Base-by-base conservation (phyloP, 306 rosid species). In the Castanospermum australe region DNA sequence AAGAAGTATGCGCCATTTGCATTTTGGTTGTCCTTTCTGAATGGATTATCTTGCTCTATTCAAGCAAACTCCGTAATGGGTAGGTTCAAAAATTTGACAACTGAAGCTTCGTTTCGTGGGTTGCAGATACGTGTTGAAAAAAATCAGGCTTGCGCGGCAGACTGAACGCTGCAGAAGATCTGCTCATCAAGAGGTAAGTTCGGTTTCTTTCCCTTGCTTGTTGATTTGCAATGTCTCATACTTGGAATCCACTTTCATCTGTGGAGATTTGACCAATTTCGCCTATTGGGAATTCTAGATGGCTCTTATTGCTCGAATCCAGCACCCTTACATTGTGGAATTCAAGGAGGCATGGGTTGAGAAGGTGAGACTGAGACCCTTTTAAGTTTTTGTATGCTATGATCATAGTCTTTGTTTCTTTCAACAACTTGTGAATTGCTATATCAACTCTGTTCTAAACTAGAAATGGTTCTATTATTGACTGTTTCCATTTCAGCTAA, bases 341-440 rank as follows among this genome's bases (percentile, higher is more conserved):
- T 94, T 94, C 78, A 94, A 91, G 84, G 97, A 94, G 74, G 97
- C 97, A 21, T 94, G 99, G 99, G 99, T 94, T 65, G 99, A 94
- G 88, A 94, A 94, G 94, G 98, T 92, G 65, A 78, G 83, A 30
- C n/a, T 25, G 6, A 51, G 33, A 41, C 42, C 8, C 66, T 28
- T 39, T 12, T 38, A n/a, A 12, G 56, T 77, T 55, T 41, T 11
- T 5, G 63, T 70, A 8, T 15, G 10, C 30, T 33, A 28, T 28
- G 12, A 8, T 33, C 25, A 32, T 20, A 20, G 24, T 75, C n/a
- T 57, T 30, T 2, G 44, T 50, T 80, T 8, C 8, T 12, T 69
- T 36, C 28, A 11, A 45, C 68, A 54, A 24, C 5, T 52, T 69
- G 48, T 73, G 68, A 25, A n/a, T 42, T 39, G 33, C 24, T 56